Conservation (phyloP, 2,329 filamentous ascomycete genomes). For the Diaporthe caulivora region DNA sequence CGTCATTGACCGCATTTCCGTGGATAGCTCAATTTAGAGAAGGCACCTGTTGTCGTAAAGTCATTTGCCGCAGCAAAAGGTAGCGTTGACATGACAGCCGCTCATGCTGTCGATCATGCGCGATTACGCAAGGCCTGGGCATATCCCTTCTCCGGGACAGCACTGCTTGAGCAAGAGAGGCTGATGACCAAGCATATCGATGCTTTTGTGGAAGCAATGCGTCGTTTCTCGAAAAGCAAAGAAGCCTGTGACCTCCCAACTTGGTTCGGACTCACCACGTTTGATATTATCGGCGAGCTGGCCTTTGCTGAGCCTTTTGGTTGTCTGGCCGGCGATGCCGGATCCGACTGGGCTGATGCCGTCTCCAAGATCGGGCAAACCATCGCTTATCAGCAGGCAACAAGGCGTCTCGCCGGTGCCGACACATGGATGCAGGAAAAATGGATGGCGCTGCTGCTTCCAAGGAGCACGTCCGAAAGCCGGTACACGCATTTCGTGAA, state of each 20-base stretch:
- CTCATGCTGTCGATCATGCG: neutral
- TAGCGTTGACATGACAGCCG: neutral
- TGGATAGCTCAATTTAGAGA: neutral
- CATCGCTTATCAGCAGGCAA: slow-evolving; percentile 3
- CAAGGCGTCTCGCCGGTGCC: neutral
- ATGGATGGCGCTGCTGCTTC: neutral
- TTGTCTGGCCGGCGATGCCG: slow-evolving; percentile 41
- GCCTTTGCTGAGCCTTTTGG: slow-evolving; percentile 57
- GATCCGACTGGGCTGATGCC: neutral
- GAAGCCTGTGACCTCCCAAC: slow-evolving; percentile 44
- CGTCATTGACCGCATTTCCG: no score
- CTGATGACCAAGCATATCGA: neutral
- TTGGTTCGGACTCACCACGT: slow-evolving; percentile 54
- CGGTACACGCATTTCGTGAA: neutral
- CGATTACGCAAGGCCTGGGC: neutral
- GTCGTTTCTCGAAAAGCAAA: slow-evolving; percentile 15
- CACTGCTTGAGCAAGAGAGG: slow-evolving; percentile 10
- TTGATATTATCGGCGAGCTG: slow-evolving; percentile 48
- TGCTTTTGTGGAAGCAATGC: slow-evolving; percentile 3
- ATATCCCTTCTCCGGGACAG: neutral
- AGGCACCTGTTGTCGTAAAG: neutral
- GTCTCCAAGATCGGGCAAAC: neutral
- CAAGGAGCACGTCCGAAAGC: neutral
- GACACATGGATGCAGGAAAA: neutral
- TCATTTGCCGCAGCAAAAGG: slow-evolving; percentile 7